Conservation (phyloP, 768 basidiomycete species). For the Pisolithus orientalis region DNA sequence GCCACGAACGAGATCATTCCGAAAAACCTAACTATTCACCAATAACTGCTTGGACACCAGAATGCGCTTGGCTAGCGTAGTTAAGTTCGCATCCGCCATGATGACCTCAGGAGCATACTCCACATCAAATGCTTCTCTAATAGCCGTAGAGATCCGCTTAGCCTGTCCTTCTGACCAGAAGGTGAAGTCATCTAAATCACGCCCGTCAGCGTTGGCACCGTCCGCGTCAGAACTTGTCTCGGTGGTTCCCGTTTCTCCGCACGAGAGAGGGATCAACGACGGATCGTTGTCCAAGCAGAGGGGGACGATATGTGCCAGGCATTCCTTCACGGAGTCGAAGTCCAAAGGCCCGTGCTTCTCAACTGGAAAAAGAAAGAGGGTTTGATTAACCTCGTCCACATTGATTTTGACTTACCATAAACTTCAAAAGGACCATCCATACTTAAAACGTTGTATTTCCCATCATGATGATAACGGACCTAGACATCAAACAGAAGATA, state of each 20-base stretch:
- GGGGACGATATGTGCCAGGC: constrained; percentile 71
- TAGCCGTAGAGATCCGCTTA: constrained; percentile 73
- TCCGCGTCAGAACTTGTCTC: constrained; percentile 13
- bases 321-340: constrained; percentile 57
- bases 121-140: constrained; percentile 79
- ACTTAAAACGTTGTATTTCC: constrained; percentile 94
- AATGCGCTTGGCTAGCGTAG: constrained; percentile 78
- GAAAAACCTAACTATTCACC: constrained; percentile 5
- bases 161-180: constrained; percentile 93
- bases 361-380: constrained; percentile 37
- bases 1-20: no score
- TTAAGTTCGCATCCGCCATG: constrained; percentile 89
- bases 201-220: constrained; percentile 30
- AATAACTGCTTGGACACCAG: constrained; percentile 66
- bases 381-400: neutral
- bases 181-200: constrained; percentile 87
- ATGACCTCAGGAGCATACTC: constrained; percentile 89
- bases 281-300: constrained; percentile 86
- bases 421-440: constrained; percentile 83
- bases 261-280: constrained; percentile 68
- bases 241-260: constrained; percentile 31
- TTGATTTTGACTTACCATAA: constrained; percentile 51
- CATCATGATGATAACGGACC: constrained; percentile 93
- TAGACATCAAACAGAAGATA: constrained; percentile 19
- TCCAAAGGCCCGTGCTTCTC: constrained; percentile 59